Conservation (phyloP, 306 rosid genomes). For the Delonix regia region DNA sequence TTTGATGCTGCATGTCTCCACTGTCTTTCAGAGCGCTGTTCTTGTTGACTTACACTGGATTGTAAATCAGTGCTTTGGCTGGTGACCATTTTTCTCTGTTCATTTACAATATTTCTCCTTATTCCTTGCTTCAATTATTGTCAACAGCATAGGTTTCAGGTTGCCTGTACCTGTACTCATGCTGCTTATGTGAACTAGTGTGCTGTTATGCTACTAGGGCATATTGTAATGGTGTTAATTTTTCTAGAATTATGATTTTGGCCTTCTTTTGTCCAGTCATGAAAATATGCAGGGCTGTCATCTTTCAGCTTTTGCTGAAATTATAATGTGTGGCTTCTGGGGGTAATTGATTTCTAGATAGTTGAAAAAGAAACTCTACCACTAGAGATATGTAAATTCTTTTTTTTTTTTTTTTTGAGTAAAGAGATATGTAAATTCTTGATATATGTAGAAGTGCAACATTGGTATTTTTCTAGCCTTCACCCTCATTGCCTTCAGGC, state of each 20-base stretch:
- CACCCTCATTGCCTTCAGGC: background rate
- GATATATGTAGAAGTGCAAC: background rate
- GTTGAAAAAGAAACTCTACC: background rate
- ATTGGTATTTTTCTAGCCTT: background rate
- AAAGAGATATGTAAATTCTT: background rate
- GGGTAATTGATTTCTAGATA: background rate
- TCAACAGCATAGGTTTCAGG: background rate
- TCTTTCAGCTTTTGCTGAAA: conserved; percentile 21
- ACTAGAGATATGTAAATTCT: background rate
- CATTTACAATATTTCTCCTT: background rate
- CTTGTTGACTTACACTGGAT: conserved; percentile 12
- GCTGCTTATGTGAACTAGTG: background rate
- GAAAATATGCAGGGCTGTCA: background rate
- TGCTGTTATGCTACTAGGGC: background rate
- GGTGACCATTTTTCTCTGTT: background rate
- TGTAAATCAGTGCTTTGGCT: background rate
- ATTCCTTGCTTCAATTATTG: conserved; percentile 12
- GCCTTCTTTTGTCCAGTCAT: background rate
- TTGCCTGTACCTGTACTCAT: background rate
- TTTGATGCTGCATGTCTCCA: conserved; percentile 8
- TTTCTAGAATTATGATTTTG: background rate
- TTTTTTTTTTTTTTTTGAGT: no score
- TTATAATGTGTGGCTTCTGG: background rate
- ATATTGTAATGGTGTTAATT: conserved; percentile 15
- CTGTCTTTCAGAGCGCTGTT: conserved; percentile 15